Conservation (phyloP, 1,284 basidiomycete species). For the Meripilus lineatus region DNA sequence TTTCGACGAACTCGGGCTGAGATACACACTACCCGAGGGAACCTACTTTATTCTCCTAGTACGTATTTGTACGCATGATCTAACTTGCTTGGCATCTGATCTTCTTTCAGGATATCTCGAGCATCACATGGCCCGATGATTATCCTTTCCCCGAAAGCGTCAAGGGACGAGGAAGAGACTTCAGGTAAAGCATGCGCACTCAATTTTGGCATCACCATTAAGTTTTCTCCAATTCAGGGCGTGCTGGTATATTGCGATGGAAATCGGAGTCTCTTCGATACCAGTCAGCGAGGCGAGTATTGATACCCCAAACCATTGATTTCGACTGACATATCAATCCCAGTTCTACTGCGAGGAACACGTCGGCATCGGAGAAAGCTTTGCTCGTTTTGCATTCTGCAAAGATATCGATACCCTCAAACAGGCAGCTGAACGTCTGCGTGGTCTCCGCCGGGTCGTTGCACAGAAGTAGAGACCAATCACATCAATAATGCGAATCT, state of each 20-base stretch:
- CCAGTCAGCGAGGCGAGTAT: conserved; percentile 83
- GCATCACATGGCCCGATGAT: conserved; percentile 76
- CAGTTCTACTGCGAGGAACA: conserved; percentile 91
- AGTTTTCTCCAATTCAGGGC: conserved; percentile 41
- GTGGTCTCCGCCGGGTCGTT: conserved; percentile 65
- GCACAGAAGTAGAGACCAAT: too few relatives aligned
- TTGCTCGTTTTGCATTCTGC: conserved; percentile 89
- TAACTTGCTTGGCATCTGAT: not conserved
- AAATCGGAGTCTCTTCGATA: conserved; percentile 87
- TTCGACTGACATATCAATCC: not conserved
- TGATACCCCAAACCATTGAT: not conserved
- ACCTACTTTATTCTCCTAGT: conserved; percentile 88
- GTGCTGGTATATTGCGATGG: conserved; percentile 88
- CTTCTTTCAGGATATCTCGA: conserved; percentile 68
- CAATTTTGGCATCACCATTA: too few relatives aligned
- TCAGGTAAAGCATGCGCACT: conserved; percentile 46
- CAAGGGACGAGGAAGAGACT: conserved; percentile 81
- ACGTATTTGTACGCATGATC: conserved; percentile 16
- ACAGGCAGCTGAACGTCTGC: conserved; percentile 73
- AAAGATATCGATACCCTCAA: conserved; percentile 84
- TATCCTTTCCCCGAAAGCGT: conserved; percentile 81
- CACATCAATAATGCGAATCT: conserved; percentile 4
- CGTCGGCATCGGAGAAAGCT: conserved; percentile 79
- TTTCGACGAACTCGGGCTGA: conserved; percentile 84
- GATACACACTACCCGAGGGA: conserved; percentile 86